Evolutionary conservation across 2,329 filamentous ascomycete species (phyloP).

Genomic region (Trichoderma guizhouense): DNA sequence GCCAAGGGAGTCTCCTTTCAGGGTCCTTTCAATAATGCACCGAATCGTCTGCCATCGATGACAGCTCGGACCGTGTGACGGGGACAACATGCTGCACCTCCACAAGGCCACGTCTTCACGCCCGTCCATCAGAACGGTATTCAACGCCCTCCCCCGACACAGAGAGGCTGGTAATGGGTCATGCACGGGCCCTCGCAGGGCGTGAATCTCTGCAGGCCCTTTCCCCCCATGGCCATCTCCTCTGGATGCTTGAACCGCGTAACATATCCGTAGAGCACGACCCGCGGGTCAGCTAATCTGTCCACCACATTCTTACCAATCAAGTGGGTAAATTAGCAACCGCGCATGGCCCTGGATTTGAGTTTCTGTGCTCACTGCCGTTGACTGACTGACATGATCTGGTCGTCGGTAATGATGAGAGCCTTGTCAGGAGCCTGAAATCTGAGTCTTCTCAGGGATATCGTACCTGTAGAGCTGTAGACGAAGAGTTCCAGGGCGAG

Average conservation of each 20-base stretch:
- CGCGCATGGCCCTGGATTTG: background rate
- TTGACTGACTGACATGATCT: background rate
- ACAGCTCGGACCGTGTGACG: conserved; percentile 2
- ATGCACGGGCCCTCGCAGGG: background rate
- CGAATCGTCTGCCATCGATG: conserved; percentile 6
- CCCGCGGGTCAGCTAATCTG: background rate
- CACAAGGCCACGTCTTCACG: conserved; percentile 2
- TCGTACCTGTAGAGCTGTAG: background rate
- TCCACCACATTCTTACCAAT: background rate
- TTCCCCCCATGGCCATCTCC: background rate
- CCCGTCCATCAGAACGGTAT: background rate
- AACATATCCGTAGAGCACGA: background rate
- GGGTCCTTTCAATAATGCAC: background rate
- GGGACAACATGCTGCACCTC: background rate
- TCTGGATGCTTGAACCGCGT: background rate
- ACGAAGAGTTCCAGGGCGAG: background rate
- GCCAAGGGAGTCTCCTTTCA: conserved; percentile 2
- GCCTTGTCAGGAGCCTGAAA: background rate
- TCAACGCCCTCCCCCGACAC: background rate
- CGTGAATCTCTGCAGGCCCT: background rate
- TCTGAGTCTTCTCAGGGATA: background rate
- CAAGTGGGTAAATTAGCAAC: background rate
- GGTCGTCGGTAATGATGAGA: background rate
- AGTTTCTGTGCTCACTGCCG: background rate
- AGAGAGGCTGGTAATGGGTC: background rate